phyloP scores from a whole-genome alignment of 805 yeast species.

The Candida verbasci region DNA sequence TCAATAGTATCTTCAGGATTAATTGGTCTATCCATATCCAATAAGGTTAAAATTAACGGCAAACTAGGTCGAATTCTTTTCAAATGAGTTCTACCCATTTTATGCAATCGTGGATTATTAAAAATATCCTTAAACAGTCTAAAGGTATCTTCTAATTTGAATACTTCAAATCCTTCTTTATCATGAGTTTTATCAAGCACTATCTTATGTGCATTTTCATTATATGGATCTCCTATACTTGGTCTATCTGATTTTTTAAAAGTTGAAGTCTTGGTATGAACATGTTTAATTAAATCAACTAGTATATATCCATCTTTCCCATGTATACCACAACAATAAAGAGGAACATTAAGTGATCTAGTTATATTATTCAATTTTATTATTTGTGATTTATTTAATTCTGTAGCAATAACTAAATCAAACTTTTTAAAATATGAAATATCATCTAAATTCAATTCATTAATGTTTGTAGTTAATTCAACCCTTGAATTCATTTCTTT shows the following conservation, averaged over 20 bases:
- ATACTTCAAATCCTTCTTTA: slow-evolving; percentile 40
- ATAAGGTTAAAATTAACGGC: slow-evolving; percentile 56
- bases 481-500: slow-evolving; percentile 81
- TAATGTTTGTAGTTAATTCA: slow-evolving; percentile 41
- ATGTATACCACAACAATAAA: slow-evolving; percentile 63
- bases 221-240: background rate
- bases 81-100: slow-evolving; percentile 39
- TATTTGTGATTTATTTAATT: slow-evolving; percentile 42
- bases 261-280: slow-evolving; percentile 6
- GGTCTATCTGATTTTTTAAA: background rate
- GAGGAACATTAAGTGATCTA: slow-evolving; percentile 54
- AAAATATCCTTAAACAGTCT: slow-evolving; percentile 32
- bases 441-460: slow-evolving; percentile 17
- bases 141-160: slow-evolving; percentile 35
- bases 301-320: slow-evolving; percentile 84
- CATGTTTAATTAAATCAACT: slow-evolving; percentile 69
- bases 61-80: slow-evolving; percentile 51
- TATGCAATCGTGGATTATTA: slow-evolving; percentile 31
- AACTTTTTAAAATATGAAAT: slow-evolving; percentile 46
- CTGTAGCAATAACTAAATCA: slow-evolving; percentile 75
- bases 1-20: slow-evolving; percentile 22
- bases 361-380: slow-evolving; percentile 49
- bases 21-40: slow-evolving; percentile 35
- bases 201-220: background rate
- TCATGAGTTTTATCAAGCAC: slow-evolving; percentile 19